Base-by-base conservation (phyloP, 768 basidiomycete genomes). In the Hydnomerulius pinastri region DNA sequence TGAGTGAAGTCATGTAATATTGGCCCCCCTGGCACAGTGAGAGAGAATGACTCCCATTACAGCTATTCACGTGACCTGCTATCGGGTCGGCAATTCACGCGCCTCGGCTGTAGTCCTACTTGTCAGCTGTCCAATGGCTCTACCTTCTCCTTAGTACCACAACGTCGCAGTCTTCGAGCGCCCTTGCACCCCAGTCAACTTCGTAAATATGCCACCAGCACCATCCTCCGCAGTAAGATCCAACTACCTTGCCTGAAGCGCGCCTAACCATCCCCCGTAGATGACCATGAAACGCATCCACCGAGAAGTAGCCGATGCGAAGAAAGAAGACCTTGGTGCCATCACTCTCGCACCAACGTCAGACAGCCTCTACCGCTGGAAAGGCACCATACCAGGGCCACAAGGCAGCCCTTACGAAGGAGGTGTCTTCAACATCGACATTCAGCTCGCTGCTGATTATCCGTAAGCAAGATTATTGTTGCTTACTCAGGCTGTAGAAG, bases 371-470 rank as follows among this genome's bases (percentile, higher is more conserved):
- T 86, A 85, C 64, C 60, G 79, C 23, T 93, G 91, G 91, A 80
- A 75, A 46, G 91, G 85, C 6, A 77, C 80, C 35, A 83, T 93
- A 47, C 90, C 90, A 7, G 91, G 91, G 0, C 91, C 91, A 1
- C 80, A 87, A 58, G 90, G 87, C 15, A 90, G 88, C 52, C 77
- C 85, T 0, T 93, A 92, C 57, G 90, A 92, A 60, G 86, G 87
- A 0, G 91, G 90, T 1, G 67, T 85, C 13, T 92, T 90, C 60
- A 67, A 82, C 30, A 73, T 90, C 10, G 82, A 86, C 38, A 80
- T 93, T 12, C 64, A 70, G 7, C 75, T 94, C 12, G 78, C 83
- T 2, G 55, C 70, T 2, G 91, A 94, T 70, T 94, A 94, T 64
- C 91, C 91, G 89, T 91, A 23, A 24, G 51, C 48, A 12, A 29